Evolutionary conservation across 202 grass and related monocot genomes (phyloP).

Genomic region (Digitaria exilis): DNA sequence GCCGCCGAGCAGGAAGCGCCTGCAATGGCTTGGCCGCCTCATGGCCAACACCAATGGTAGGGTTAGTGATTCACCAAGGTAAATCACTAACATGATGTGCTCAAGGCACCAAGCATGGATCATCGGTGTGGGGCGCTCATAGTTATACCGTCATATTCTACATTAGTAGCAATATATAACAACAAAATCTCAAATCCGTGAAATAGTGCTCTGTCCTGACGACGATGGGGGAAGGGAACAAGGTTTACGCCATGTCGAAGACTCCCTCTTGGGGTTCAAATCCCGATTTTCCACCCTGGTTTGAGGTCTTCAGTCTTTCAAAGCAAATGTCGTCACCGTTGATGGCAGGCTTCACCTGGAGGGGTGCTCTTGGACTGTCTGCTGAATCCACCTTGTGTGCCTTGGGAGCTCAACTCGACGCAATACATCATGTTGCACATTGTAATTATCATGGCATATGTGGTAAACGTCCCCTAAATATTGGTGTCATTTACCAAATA

Average conservation of each 20-base stretch:
- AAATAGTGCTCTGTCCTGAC: neutral
- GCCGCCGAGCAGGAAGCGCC: no score
- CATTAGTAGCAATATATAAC: no score
- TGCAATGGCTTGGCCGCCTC: no score
- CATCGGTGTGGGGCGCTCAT: no score
- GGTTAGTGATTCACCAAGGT: no score
- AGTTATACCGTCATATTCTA: no score
- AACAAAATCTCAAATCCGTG: neutral
- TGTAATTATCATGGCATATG: neutral
- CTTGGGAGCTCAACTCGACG: neutral
- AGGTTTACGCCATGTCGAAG: neutral
- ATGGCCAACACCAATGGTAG: no score
- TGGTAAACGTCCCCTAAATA: neutral
- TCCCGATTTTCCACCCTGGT: constrained; percentile 18
- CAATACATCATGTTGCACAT: neutral
- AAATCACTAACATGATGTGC: no score
- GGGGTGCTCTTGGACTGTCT: neutral
- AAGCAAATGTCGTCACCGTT: neutral
- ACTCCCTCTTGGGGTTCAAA: neutral
- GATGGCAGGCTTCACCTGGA: neutral
- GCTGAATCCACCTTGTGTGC: neutral
- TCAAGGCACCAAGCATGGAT: no score
- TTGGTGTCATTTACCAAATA: neutral
- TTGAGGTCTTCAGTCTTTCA: constrained; percentile 26
- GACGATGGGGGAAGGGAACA: neutral